Base-by-base conservation (phyloP, 345 rosid genomes). In the Populus nigra region DNA sequence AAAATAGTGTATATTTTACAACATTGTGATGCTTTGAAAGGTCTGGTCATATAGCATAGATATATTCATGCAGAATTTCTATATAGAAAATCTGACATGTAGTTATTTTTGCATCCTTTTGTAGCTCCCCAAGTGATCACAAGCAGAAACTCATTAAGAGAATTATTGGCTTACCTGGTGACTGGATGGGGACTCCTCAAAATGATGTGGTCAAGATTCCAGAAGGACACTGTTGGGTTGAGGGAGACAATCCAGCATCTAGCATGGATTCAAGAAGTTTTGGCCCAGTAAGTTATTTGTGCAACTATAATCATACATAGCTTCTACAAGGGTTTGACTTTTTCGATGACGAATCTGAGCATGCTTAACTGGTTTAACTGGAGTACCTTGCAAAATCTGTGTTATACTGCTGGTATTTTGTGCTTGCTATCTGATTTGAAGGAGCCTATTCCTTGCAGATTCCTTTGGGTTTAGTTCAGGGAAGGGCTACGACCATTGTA, bases 171-270 rank as follows among this genome's bases (percentile, higher is more conserved):
- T 77, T 96, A 79, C 98, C 97, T 18, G 98, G 99, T 3, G 97
- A 96, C 66, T 92, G 95, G 97, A 76, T 92, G 59, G 89, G 88
- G 72, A 85, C 84, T 79, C 81, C 85, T 35, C 76, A 80, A 69
- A 53, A 76, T 49, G 94, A 92, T 83, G 87, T 91, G 78, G 81
- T 92, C 53, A 85, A 87, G 85, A 76, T 96, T 70, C 97, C 97
- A 15, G 83, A 88, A 76, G 98, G 99, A 68, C 97, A 89, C 76
- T 96, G 96, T 78, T 96, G 98, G 98, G 95, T 94, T 22, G 99
- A 96, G 88, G 99, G 98, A 78, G 98, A 92, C 76, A 89, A 92
- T 85, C 68, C 76, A 57, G 76, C 71, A 72, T 83, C 88, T 72
- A 93, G 97, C 86, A 45, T 83, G 76, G 98, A 96, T 83, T 92